Base-by-base conservation (phyloP, 352 stramenopile species). In the Aphanomyces stellatus region DNA sequence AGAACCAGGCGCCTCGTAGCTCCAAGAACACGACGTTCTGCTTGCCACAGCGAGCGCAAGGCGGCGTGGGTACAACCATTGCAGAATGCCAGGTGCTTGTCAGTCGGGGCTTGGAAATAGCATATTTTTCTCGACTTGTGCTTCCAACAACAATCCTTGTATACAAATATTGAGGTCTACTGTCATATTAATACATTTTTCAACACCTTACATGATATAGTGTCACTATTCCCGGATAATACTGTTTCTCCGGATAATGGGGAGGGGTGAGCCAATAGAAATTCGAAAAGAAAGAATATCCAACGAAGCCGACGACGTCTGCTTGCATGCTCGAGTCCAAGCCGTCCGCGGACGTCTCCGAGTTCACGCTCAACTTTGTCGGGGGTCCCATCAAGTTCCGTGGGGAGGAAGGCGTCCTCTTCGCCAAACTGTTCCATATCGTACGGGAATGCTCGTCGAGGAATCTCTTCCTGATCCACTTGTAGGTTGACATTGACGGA, bases 371-470 rank as follows among this genome's bases (percentile, higher is more conserved):
- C 74, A 70, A 75, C 46, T 94, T 92, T 69, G 75, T 85, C 41
- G 90, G 88, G 60, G 85, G 85, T 25, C 80, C 82, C n/a, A 94
- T 94, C 71, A 90, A 87, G 72, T 94, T 94, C 65, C 73, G 77
- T 17, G 88, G 76, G 59, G 83, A 90, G 55, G 85, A 94, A 69
- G 85, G 85, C 55, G 80, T 87, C 34, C 72, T 94, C 27, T 94
- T 91, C 74, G 75, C 83, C 28, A 80, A 82, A 0, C 68, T 94
- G 27, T 94, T 94, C 65, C 85, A 94, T 56, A 90, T 94, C 62
- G 85, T 94, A 74, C 34, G 46, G 8, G 5, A n/a, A 43, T 35
- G 3, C 37, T 25, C 7, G 35, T 49, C 5, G 42, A 25, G 28
- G 25, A 17, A n/a, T 25, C 53, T 31, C 53, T 37, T 49, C 7